Base-by-base conservation (phyloP, 768 basidiomycete species). In the Crucibulum laeve region DNA sequence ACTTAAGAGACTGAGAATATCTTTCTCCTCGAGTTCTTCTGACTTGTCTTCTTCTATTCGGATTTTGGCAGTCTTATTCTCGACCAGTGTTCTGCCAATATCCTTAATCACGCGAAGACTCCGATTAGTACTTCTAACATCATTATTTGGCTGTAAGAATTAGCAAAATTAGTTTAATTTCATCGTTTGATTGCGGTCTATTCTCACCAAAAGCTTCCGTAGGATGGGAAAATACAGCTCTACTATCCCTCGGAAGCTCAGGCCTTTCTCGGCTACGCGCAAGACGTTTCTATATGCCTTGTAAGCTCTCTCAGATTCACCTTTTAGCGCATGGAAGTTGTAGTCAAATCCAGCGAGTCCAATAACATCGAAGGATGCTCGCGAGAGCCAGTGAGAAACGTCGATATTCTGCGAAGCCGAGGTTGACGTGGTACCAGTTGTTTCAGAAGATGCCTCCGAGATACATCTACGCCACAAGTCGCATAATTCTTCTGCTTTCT, bases 341-440 rank as follows among this genome's bases (percentile, higher is more conserved):
- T 79, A 76, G 47, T 74, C 68, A 26, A 80, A 75, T 4, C 73
- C 75, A 4, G 80, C 73, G 6, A 80, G 62, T 7, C 81, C 82
- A 38, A 84, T 80, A 8, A 81, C 69, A 49, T 85, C 82, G 44
- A 85, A 77, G 1, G 80, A 74, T 0, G 76, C 73, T 21, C 80
- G 74, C 10, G 76, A 76, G n/a, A 81, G 54, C 76, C 79, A 84
- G 44, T 73, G 71, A 18, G 70, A 61, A 17, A 81, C 64, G 47
- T 84, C 79, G 41, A 84, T 56, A 30, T 30, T 30, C n/a, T 7
- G 7, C 28, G 8, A 30, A n/a, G n/a, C n/a, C n/a, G n/a, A n/a
- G n/a, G n/a, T n/a, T n/a, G n/a, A n/a, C n/a, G n/a, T n/a, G n/a
- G n/a, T n/a, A 38, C 40, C 21, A 26, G 37, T 43, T 32, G 40